Evolutionary conservation across 108 stramenopile species (phyloP).

Genomic region (Pseudonitzschia delicatissima): DNA sequence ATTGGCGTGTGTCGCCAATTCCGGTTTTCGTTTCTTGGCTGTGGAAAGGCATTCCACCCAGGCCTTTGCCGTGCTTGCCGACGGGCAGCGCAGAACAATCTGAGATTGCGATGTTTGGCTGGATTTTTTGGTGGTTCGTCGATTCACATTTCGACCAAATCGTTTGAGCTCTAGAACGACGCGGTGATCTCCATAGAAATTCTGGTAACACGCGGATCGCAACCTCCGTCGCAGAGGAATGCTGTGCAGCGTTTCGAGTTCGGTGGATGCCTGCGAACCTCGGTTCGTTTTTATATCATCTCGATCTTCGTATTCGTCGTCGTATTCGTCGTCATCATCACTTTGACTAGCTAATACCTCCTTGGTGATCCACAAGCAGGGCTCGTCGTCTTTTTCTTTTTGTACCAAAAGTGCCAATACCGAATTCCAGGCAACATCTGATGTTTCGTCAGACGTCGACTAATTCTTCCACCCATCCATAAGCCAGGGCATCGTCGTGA

Average conservation of each 20-base stretch:
- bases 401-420: slow-evolving; percentile 75
- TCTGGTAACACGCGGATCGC: slow-evolving; percentile 5
- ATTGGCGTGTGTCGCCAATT: background rate
- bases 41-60: slow-evolving; percentile 46
- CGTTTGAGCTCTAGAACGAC: background rate
- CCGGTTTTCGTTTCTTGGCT: background rate
- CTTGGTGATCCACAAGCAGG: slow-evolving; percentile 86
- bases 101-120: too few relatives aligned
- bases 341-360: slow-evolving; percentile 21
- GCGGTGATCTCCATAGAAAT: slow-evolving; percentile 17
- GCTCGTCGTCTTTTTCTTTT: slow-evolving; percentile 74
- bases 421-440: slow-evolving; percentile 67
- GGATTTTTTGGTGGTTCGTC: background rate
- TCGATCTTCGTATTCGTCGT: background rate
- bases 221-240: slow-evolving; percentile 37
- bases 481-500: background rate
- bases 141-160: background rate
- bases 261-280: background rate
- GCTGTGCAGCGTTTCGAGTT: slow-evolving; percentile 79
- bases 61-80: slow-evolving; percentile 55
- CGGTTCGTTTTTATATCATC: background rate
- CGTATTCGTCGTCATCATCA: background rate
- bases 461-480: slow-evolving; percentile 12
- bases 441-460: background rate
- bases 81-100: slow-evolving; percentile 64